Conservation (phyloP, 2,329 filamentous ascomycete species). For the Epichloe sp. region DNA sequence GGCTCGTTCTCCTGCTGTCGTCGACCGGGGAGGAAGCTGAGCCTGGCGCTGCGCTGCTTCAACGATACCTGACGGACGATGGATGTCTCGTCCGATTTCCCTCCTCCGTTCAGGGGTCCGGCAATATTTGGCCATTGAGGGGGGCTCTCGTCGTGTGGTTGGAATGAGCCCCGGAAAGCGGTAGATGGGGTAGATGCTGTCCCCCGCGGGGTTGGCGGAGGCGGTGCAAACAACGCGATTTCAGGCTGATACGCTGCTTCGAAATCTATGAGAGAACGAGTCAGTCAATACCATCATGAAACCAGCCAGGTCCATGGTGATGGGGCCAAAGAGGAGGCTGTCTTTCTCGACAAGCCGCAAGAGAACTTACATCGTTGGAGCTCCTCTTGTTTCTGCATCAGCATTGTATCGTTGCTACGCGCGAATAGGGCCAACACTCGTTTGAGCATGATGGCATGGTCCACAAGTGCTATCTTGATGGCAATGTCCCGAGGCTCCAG, state of each 20-base stretch:
- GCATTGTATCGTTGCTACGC: slow-evolving; percentile 47
- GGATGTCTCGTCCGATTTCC: slow-evolving; percentile 35
- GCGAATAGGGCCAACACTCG: slow-evolving; percentile 61
- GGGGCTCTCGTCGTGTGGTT: slow-evolving; percentile 21
- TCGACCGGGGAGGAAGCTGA: slow-evolving; percentile 42
- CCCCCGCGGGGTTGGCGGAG: slow-evolving; percentile 26
- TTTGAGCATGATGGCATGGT: slow-evolving; percentile 81
- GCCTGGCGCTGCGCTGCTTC: slow-evolving; percentile 37
- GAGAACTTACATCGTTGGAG: slow-evolving; percentile 48
- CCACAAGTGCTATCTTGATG: slow-evolving; percentile 72
- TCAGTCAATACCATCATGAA: not conserved
- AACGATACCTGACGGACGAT: slow-evolving; percentile 37
- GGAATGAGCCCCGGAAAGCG: slow-evolving; percentile 35
- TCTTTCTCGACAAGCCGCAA: no score
- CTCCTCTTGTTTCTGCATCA: slow-evolving; percentile 42
- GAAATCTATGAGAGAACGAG: slow-evolving; percentile 33
- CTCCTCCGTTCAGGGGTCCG: slow-evolving; percentile 19
- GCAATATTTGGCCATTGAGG: slow-evolving; percentile 18
- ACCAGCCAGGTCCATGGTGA: not conserved
- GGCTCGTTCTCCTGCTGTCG: slow-evolving; percentile 31
- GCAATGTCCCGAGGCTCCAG: slow-evolving; percentile 56
- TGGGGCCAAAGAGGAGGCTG: no score
- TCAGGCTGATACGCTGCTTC: slow-evolving; percentile 51
- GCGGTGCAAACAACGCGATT: slow-evolving; percentile 47
- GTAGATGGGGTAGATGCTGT: slow-evolving; percentile 29